These are phyloP conservation scores for Panus rudis DNA, from an alignment of 768 basidiomycete species.

Conservation along the genomic window DNA sequence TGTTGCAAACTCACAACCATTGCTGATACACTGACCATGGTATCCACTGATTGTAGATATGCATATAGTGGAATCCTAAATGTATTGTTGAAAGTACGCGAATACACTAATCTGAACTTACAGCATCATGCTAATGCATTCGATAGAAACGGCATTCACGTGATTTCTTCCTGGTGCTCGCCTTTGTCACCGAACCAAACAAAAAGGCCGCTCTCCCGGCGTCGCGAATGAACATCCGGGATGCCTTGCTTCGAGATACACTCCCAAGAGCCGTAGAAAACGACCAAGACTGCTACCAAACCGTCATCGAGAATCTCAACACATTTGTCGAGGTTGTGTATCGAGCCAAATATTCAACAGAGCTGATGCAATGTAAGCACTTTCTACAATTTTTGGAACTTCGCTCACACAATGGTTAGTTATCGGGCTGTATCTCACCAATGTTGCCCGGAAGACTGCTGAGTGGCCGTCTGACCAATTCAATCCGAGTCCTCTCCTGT, in stretches of 20 bases:
- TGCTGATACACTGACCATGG: neutral
- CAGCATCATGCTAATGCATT: constrained; percentile 1
- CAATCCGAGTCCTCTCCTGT: constrained; percentile 51
- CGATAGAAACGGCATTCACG: constrained; percentile 38
- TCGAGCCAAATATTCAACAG: constrained; percentile 41
- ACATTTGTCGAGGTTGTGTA: constrained; percentile 53
- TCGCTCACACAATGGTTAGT: constrained; percentile 29
- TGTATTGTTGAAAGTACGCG: constrained; percentile 50
- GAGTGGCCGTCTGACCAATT: constrained; percentile 43
- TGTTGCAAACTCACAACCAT: neutral
- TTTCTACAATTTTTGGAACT: neutral
- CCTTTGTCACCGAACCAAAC: constrained; percentile 35
- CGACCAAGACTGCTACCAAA: constrained; percentile 43
- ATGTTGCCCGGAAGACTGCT: constrained; percentile 48
- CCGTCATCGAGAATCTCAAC: constrained; percentile 50
- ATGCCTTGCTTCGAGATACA: constrained; percentile 47
- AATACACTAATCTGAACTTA: constrained; percentile 4
- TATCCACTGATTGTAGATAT: constrained; percentile 24
- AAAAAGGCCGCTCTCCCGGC: constrained; percentile 23
- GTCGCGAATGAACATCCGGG: constrained; percentile 14
- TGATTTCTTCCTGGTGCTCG: constrained; percentile 48
- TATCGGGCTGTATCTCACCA: constrained; percentile 45
- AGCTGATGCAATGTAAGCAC: constrained; percentile 50
- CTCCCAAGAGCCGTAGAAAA: constrained; percentile 41
- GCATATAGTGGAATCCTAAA: constrained; percentile 49